Base-by-base conservation (phyloP, 176 grass and related monocot species). In the Raddia distichophylla region DNA sequence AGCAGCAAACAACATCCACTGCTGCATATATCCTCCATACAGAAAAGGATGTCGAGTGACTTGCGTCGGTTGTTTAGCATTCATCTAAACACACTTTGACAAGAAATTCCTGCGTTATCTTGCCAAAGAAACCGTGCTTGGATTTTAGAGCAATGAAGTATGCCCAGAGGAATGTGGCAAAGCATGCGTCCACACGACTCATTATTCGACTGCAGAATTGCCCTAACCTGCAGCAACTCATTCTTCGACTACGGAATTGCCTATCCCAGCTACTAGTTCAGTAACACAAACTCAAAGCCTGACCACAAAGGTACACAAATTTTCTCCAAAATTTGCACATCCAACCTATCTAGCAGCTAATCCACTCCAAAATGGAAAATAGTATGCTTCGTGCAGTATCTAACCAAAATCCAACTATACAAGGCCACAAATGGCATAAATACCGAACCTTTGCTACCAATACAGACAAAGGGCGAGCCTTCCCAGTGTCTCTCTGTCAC, bases 401-500 rank as follows among this genome's bases (percentile, higher is more conserved):
- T 2, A 62, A 67, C 7, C 42, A 46, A 74, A 54, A 10, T 71
- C 10, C 53, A 81, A 35, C 20, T 10, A 47, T 67, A 34, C 35
- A 60, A 77, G 45, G 61, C 75, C 54, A 75, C n/a, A 35, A 57
- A 85, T 18, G 45, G 40, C n/a, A 84, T 63, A 4, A 76, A 62
- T 8, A 80, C 19, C n/a, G 50, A 18, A 55, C 45, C 7, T 73
- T 45, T 27, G 5, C 10, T 44, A 79, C 19, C 17, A 50, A 54
- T 47, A 79, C 13, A 84, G 68, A 55, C 42, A 52, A 33, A 14
- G 0, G 6, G 49, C 19, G 40, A 44, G n/a, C 51, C 18, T 69
- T 60, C 52, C 54, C 34, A 8, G 7, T 13, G 16, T 33, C 10
- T 56, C 78, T 46, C 78, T 46, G 19, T 80, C 89, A 94, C 92